Percentiles rank a stretch among this genome's conserved stretches.
phyloP scores from a whole-genome alignment of 495 filamentous ascomycete genomes.

The Daldinia vernicosa region DNA sequence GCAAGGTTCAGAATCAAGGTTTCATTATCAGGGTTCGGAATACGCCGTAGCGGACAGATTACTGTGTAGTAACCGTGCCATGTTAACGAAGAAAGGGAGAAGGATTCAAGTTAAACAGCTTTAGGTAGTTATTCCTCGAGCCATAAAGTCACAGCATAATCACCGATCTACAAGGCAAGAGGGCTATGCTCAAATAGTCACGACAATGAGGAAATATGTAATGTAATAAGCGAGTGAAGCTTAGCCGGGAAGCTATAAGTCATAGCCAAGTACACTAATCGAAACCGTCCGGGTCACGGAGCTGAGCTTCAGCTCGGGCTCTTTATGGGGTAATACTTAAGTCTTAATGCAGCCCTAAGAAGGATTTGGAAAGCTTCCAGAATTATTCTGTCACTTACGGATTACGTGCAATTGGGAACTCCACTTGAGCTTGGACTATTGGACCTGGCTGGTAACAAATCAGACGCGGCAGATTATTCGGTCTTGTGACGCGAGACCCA shows the following conservation, averaged over 20 bases:
- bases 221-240: no score
- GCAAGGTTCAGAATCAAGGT: background rate
- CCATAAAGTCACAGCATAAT: background rate
- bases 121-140: background rate
- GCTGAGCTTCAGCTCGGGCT: slow-evolving; percentile 22
- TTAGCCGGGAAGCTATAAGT: background rate
- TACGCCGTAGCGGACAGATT: background rate
- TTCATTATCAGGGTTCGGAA: background rate
- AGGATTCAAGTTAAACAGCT: background rate
- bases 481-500: slow-evolving; percentile 11
- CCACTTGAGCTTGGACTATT: background rate
- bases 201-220: no score
- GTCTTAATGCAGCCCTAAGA: slow-evolving; percentile 5
- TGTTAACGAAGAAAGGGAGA: background rate
- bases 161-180: background rate
- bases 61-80: background rate
- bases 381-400: slow-evolving; percentile 9
- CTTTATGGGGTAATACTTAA: background rate
- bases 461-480: background rate
- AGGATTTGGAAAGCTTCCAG: slow-evolving; percentile 14
- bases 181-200: background rate
- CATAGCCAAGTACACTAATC: background rate
- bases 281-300: background rate
- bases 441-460: background rate
- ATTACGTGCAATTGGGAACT: background rate